Evolutionary conservation across 768 basidiomycete species (phyloP).

Genomic region (Pleurotus citrinopileatus): DNA sequence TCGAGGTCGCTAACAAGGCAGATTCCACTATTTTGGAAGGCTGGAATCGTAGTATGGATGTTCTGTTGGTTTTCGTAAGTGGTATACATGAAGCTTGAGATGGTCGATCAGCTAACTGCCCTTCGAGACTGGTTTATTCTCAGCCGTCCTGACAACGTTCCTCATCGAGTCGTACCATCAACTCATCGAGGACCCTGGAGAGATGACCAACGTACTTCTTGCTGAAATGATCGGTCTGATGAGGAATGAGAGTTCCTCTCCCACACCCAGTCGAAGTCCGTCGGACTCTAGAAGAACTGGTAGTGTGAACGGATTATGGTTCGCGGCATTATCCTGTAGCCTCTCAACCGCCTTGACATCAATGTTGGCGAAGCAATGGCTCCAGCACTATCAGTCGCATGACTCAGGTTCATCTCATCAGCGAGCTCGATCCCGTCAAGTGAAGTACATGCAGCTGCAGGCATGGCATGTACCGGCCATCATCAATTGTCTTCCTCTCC

Average conservation of each 20-base stretch:
- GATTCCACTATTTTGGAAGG: conserved; percentile 34
- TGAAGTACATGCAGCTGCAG: conserved; percentile 31
- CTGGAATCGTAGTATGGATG: conserved; percentile 41
- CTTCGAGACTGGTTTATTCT: conserved; percentile 36
- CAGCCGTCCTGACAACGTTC: conserved; percentile 36
- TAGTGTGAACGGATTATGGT: conserved; percentile 45
- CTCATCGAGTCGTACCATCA: conserved; percentile 25
- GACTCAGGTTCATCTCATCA: conserved; percentile 35
- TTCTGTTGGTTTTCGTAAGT: conserved; percentile 42
- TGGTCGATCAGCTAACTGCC: neutral
- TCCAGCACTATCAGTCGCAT: conserved; percentile 31
- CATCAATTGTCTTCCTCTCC: conserved; percentile 39
- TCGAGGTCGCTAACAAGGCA: conserved; percentile 33
- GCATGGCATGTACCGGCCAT: conserved; percentile 35
- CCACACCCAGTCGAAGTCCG: neutral
- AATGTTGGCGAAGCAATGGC: conserved; percentile 48
- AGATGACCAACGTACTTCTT: conserved; percentile 2
- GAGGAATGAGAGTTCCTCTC: neutral
- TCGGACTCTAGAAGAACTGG: conserved; percentile 18
- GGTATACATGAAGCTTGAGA: neutral
- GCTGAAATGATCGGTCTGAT: conserved; percentile 1
- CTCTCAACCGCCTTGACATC: conserved; percentile 39
- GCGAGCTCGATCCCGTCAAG: conserved; percentile 35
- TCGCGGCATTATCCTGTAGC: conserved; percentile 38
- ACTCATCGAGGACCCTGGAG: conserved; percentile 34